Base-by-base conservation (phyloP, 192 early-diverging fungal species). In the Umbelopsis sp. region DNA sequence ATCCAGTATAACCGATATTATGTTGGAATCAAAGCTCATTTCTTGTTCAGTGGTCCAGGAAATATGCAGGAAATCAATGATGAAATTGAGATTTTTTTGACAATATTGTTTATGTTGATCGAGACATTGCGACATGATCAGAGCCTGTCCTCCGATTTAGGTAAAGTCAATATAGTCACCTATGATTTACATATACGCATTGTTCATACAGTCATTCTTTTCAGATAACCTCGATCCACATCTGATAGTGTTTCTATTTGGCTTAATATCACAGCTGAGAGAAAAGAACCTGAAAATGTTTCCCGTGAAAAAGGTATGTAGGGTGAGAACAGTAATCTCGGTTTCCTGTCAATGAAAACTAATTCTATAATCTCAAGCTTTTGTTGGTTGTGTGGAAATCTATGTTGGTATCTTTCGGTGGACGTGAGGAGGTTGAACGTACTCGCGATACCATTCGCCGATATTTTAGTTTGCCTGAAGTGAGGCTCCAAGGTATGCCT, bases 371-470 rank as follows among this genome's bases (percentile, higher is more conserved):
- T 10, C 26, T 11, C 12, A 51, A 93, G 88, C 77, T 94, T 38
- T 67, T 91, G 8, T 72, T 92, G 3, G 71, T 93, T 31, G 76
- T 91, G 0, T 92, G 89, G 89, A 93, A 93, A 78, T 82, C 88
- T 16, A 59, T 94, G 21, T 59, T 89, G 22, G 71, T 79, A 16
- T 88, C 86, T 31, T 65, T 92, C 16, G 92, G 92, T 10, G 83
- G 81, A 34, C 62, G 81, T 25, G 76, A 84, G 16, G 75, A 82
- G 10, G 14, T 62, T 36, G 56, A 62, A 8, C 56, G 31, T 20
- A 62, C 31, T 20, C 56, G 29, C 31, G 34, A 36, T 14, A 34
- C 29, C 17, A 34, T 62, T 20, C 26, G 56, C 16, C 24, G 34
- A 4, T 20, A 29, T 5, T 62, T 62, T 62, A 17, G 31, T n/a